These are phyloP conservation scores for Aspergillus homomorphus DNA, from an alignment of 495 filamentous ascomycete genomes.

Conservation along the genomic window DNA sequence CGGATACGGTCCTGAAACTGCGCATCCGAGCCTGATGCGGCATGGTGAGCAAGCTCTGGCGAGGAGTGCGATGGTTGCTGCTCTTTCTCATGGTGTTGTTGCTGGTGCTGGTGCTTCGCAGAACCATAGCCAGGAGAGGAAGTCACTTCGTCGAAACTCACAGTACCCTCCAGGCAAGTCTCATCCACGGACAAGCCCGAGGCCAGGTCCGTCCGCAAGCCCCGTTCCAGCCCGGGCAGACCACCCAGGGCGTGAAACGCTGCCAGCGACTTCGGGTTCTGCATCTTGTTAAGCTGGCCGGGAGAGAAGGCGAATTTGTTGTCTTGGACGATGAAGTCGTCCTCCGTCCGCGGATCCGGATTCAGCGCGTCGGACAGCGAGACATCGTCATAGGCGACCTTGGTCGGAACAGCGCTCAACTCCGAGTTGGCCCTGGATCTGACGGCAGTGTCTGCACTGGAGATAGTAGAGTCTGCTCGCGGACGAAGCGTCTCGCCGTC, in stretches of 20 bases:
- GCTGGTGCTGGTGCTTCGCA: not conserved
- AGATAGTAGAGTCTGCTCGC: slow-evolving; percentile 47
- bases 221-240: slow-evolving; percentile 62
- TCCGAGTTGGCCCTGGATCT: slow-evolving; percentile 45
- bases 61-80: not conserved
- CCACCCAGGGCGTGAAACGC: slow-evolving; percentile 70
- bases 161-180: slow-evolving; percentile 48
- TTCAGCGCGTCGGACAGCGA: slow-evolving; percentile 55
- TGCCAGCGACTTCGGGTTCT: slow-evolving; percentile 70
- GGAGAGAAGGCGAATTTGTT: slow-evolving; percentile 71
- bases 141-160: slow-evolving; percentile 62
- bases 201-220: slow-evolving; percentile 61
- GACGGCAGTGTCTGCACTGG: slow-evolving; percentile 36
- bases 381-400: slow-evolving; percentile 42
- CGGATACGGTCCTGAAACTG: slow-evolving; percentile 65
- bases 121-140: slow-evolving; percentile 18
- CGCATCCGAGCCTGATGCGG: slow-evolving; percentile 18
- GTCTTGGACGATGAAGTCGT: slow-evolving; percentile 60
- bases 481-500: slow-evolving; percentile 51
- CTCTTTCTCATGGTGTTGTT: not conserved
- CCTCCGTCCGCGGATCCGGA: slow-evolving; percentile 63
- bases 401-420: slow-evolving; percentile 27
- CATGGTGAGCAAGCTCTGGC: slow-evolving; percentile 11
- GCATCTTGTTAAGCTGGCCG: slow-evolving; percentile 69
- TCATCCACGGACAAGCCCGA: slow-evolving; percentile 68